Conservation (phyloP, 208 protist species). For the Crithidia sp. region DNA sequence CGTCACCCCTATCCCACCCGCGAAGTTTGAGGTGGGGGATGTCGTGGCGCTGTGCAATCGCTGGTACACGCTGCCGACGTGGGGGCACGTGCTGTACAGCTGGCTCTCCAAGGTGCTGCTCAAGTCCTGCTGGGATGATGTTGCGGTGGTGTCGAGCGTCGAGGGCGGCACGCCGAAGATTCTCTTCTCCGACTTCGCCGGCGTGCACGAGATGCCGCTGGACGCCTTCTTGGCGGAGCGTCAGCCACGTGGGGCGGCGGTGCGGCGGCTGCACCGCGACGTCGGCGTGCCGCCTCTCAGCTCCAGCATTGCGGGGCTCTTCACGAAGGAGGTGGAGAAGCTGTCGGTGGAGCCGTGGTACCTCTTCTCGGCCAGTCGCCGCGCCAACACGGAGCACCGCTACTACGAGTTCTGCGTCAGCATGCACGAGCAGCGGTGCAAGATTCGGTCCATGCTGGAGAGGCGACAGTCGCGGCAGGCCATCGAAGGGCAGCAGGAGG, state of each 20-base stretch:
- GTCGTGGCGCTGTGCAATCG: constrained; percentile 87
- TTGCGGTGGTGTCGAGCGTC: constrained; percentile 66
- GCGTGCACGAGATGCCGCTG: constrained; percentile 64
- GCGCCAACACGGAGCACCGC: constrained; percentile 64
- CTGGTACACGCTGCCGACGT: constrained; percentile 88
- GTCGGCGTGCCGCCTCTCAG: constrained; percentile 29
- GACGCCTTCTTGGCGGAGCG: constrained; percentile 65
- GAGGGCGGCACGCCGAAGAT: constrained; percentile 65
- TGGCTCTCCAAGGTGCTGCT: constrained; percentile 80
- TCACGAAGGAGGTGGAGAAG: constrained; percentile 64
- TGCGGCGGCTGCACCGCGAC: constrained; percentile 64
- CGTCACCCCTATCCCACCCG: constrained; percentile 46
- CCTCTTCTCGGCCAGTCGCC: constrained; percentile 79
- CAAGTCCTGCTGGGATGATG: constrained; percentile 90
- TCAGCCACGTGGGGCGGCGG: constrained; percentile 67
- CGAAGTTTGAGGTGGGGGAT: constrained; percentile 73
- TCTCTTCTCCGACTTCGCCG: constrained; percentile 72
- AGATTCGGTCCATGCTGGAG: constrained; percentile 63
- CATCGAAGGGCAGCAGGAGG: constrained; percentile 56
- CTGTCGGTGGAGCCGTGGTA: constrained; percentile 78
- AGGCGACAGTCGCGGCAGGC: constrained; percentile 50
- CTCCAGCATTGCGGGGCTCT: constrained; percentile 52
- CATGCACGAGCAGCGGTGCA: constrained; percentile 70
- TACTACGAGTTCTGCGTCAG: constrained; percentile 79
- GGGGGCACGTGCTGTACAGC: constrained; percentile 75